These are phyloP conservation scores for Mycosarcoma maydis DNA, from an alignment of 1,284 basidiomycete species.

Conservation along the genomic window DNA sequence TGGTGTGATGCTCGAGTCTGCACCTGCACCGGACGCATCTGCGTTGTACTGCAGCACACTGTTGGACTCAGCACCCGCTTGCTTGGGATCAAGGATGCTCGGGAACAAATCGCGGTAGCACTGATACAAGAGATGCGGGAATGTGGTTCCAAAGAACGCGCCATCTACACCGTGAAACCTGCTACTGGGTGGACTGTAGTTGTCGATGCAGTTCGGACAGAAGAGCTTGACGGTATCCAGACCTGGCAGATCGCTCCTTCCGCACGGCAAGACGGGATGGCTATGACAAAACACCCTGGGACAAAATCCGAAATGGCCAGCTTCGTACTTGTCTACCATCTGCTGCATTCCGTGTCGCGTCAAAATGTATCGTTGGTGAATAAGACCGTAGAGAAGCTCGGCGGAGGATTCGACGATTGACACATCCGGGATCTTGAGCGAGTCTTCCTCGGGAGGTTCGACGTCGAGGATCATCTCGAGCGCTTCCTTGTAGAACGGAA, in stretches of 20 bases:
- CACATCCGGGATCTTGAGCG: constrained; percentile 81
- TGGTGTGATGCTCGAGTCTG: not conserved
- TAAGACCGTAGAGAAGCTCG: constrained; percentile 94
- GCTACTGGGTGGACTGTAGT: constrained; percentile 93
- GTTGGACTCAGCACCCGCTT: too few relatives aligned
- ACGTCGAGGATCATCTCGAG: constrained; percentile 99
- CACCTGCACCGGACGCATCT: not conserved
- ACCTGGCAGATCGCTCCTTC: constrained; percentile 94
- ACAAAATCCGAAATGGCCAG: constrained; percentile 89
- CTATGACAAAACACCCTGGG: constrained; percentile 93
- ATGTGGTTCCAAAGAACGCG: constrained; percentile 99
- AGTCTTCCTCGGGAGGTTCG: constrained; percentile 90
- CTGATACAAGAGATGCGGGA: constrained; percentile 96
- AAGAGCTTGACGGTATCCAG: constrained; percentile 98
- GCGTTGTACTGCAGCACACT: too few relatives aligned
- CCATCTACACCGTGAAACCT: constrained; percentile 97
- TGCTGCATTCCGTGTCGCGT: constrained; percentile 91
- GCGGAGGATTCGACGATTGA: constrained; percentile 98
- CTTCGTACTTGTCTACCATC: constrained; percentile 99
- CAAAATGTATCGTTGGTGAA: constrained; percentile 96
- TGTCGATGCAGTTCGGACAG: constrained; percentile 98
- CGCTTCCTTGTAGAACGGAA: constrained; percentile 98
- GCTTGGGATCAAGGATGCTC: constrained; percentile 56
- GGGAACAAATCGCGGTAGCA: constrained; percentile 76
- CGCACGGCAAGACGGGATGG: constrained; percentile 91